Base-by-base conservation (phyloP, 352 stramenopile species). In the Hyaloperonospora brassicae region DNA sequence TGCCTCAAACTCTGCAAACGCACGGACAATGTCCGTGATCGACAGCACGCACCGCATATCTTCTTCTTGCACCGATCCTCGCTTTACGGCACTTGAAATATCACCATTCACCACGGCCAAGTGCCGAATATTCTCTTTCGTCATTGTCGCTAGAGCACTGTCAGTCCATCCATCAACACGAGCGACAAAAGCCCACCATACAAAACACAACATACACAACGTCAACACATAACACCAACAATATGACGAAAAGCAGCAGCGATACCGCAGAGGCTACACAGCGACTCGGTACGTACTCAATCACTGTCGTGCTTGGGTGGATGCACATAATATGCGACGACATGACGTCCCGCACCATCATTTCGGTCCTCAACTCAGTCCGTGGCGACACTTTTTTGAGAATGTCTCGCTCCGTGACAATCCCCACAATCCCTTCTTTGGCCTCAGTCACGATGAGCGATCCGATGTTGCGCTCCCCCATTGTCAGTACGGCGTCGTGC, bases 261-360 rank as follows among this genome's bases (percentile, higher is more conserved):
- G 52, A 1, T 9, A 23, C 31, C 47, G 50, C 8, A 36, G 50
- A 22, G 36, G 23, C 14, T 45, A 11, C 27, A 8, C 14, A 54
- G 17, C 11, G 25, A 75, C 76, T 17, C 8, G 23, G 13, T 22
- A 36, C 43, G 23, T 64, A 91, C 79, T 89, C 82, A 36, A 93
- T 88, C 31, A 93, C 74, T 3, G 82, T 89, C 21, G 79, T 93
- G 25, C 57, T 80, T 6, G 79, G 72, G 22, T 84, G 79, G 54
- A 93, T 87, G 48, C 82, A 93, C 76, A 90, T 88, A 59, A 93
- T 89, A 50, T 90, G 82, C 1, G 79, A 81, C 31, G 77, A 86
- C 82, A 90, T 93, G 62, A 93, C 81, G 30, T 90, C 74, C 50
- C 79, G 77, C 38, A 93, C 80, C 5, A 70, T 55, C 52, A 72